These are phyloP conservation scores for Eimeria acervulina DNA, from an alignment of 169 alveolate species.

Conservation along the genomic window DNA sequence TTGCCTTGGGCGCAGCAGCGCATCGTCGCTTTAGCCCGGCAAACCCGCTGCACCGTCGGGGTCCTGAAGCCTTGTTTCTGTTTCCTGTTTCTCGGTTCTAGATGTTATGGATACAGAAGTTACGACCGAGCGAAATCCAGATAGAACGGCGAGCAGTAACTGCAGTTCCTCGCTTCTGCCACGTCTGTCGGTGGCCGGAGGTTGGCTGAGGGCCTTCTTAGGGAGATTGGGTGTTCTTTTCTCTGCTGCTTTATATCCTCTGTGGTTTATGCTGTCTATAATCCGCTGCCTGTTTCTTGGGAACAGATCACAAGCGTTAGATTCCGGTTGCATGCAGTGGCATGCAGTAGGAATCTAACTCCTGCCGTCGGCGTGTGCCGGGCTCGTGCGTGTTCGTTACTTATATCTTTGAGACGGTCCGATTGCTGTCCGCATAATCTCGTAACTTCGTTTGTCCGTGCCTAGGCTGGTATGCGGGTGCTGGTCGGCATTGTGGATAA, in stretches of 20 bases:
- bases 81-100: not conserved
- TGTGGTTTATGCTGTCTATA: not conserved
- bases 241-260: not conserved
- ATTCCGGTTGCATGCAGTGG: not conserved
- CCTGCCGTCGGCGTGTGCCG: too few relatives aligned
- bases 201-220: not conserved
- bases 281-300: not conserved
- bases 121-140: not conserved
- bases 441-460: not conserved
- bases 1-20: not conserved
- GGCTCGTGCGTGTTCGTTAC: too few relatives aligned
- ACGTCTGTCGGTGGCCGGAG: not conserved
- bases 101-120: not conserved
- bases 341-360: not conserved
- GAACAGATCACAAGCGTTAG: not conserved
- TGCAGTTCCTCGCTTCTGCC: not conserved
- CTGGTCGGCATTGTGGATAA: not conserved
- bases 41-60: constrained; percentile 28
- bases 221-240: not conserved
- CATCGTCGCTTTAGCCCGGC: not conserved
- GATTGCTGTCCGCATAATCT: too few relatives aligned
- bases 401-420: too few relatives aligned
- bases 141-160: not conserved
- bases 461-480: not conserved
- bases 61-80: not conserved